phyloP scores from a whole-genome alignment of 2,329 filamentous ascomycete species.

The Ceratocystis eucalypticola region DNA sequence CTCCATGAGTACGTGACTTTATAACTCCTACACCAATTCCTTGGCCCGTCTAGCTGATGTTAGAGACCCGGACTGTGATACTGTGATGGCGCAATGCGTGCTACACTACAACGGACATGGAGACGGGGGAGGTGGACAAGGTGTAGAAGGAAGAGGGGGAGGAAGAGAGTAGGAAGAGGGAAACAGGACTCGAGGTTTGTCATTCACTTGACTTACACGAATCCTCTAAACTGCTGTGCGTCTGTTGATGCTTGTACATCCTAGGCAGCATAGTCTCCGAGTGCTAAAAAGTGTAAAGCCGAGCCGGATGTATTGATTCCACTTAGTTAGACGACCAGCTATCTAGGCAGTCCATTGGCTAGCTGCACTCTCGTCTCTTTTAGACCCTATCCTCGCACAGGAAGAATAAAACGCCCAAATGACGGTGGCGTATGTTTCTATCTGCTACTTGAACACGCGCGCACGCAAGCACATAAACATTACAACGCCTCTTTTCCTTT shows the following conservation, averaged over 20 bases:
- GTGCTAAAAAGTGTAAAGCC: neutral
- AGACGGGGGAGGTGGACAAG: neutral
- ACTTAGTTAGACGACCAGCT: no score
- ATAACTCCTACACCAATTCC: neutral
- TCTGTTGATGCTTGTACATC: neutral
- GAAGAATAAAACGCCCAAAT: neutral
- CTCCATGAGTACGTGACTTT: neutral
- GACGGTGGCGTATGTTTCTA: neutral
- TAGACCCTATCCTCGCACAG: no score
- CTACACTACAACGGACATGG: neutral
- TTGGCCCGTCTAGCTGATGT: constrained; percentile 3
- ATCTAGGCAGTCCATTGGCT: no score
- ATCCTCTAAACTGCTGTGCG: neutral
- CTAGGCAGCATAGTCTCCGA: neutral
- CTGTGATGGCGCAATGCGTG: neutral
- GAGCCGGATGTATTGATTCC: neutral
- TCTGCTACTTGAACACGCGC: neutral
- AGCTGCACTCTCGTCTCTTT: no score
- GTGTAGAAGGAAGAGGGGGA: neutral
- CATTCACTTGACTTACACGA: neutral
- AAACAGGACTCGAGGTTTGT: neutral
- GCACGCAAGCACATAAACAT: no score
- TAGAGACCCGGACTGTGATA: neutral
- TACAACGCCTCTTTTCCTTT: neutral
- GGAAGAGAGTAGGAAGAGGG: neutral